A percentile compares a stretch with the other conserved stretches of the same genome.
These are phyloP conservation scores for Apiospora pterosperma DNA, from an alignment of 2,329 filamentous ascomycete genomes.

Conservation along the genomic window DNA sequence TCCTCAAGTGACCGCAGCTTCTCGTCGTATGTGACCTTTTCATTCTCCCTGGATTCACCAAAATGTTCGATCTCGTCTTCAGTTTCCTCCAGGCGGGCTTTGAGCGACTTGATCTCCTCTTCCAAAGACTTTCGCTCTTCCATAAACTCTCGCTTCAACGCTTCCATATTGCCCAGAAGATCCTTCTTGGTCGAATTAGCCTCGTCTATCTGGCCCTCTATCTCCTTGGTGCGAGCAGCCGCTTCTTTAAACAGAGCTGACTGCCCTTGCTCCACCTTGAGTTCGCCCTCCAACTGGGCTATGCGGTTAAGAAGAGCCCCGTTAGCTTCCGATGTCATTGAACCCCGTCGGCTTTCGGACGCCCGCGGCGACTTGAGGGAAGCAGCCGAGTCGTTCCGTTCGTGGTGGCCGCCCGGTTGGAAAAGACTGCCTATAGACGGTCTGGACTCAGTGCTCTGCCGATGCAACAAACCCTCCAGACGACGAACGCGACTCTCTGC, in stretches of 20 bases:
- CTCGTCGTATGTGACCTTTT: conserved; percentile 68
- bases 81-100: conserved; percentile 76
- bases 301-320: conserved; percentile 47
- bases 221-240: conserved; percentile 55
- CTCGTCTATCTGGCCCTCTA: conserved; percentile 73
- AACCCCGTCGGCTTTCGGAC: conserved; percentile 41
- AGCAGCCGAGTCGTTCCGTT: conserved; percentile 46
- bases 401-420: conserved; percentile 44
- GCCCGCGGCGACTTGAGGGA: conserved; percentile 42
- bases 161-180: conserved; percentile 90
- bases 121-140: conserved; percentile 82
- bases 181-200: conserved; percentile 90
- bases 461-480: conserved; percentile 86
- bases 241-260: conserved; percentile 68
- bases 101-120: conserved; percentile 72
- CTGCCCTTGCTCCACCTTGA: conserved; percentile 69
- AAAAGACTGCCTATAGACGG: conserved; percentile 54
- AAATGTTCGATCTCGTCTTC: conserved; percentile 91
- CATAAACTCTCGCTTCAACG: conserved; percentile 83
- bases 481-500: conserved; percentile 87
- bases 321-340: conserved; percentile 39
- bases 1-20: conserved; percentile 65
- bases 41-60: conserved; percentile 78
- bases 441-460: conserved; percentile 63
- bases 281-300: conserved; percentile 71